Percentiles rank a stretch among this genome's conserved stretches.
Evolutionary conservation across 371 early-diverging fungal species (phyloP).

Genomic region (Funneliformis caledonium): DNA sequence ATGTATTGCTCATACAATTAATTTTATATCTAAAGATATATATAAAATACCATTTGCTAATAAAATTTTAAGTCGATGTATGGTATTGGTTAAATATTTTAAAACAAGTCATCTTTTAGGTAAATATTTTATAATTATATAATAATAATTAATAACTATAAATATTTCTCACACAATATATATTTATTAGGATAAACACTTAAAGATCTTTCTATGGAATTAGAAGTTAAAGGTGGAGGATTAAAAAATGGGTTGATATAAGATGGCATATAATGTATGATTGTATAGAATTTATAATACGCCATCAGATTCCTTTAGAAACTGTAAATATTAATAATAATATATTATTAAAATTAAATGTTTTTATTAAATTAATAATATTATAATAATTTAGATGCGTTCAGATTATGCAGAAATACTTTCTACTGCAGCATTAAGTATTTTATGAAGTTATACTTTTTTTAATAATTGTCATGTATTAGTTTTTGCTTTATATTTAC

Average conservation of each 20-base stretch:
- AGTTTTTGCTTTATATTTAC: neutral
- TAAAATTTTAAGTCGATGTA: neutral
- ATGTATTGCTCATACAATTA: slow-evolving; percentile 11
- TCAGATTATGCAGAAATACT: neutral
- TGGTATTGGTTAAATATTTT: neutral
- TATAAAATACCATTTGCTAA: slow-evolving; percentile 17
- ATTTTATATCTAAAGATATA: slow-evolving; percentile 30
- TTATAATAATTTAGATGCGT: too few species aligned
- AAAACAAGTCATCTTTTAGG: slow-evolving; percentile 10
- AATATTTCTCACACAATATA: too few species aligned
- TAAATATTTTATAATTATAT: neutral
- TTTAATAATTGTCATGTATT: slow-evolving; percentile 12
- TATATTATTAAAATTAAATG: too few species aligned
- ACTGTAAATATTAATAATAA: too few species aligned
- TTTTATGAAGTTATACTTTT: neutral
- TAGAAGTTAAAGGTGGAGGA: neutral
- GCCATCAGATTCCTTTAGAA: too few species aligned
- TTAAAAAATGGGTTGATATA: slow-evolving; percentile 3
- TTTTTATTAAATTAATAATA: too few species aligned
- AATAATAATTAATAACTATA: too few species aligned
- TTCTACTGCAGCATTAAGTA: neutral
- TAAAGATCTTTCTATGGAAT: neutral
- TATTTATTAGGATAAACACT: neutral
- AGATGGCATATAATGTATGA: slow-evolving; percentile 1
- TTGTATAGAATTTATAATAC: neutral